These are phyloP conservation scores for Pezicula neosporulosa DNA, from an alignment of 2,329 filamentous ascomycete species.

Conservation along the genomic window DNA sequence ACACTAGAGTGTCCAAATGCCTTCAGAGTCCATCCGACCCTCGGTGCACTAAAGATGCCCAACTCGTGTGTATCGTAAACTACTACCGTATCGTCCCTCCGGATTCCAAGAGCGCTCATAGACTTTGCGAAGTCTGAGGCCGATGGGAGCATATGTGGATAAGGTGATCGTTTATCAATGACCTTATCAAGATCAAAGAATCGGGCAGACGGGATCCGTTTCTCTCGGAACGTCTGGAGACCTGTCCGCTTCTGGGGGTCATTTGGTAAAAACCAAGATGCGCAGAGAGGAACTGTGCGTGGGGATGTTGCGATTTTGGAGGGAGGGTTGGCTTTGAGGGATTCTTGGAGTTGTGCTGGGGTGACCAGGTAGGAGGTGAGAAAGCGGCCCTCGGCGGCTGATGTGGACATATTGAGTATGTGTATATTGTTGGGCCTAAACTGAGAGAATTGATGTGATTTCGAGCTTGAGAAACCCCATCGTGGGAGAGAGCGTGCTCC, in stretches of 20 bases:
- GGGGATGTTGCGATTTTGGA: slow-evolving; percentile 78
- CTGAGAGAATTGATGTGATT: slow-evolving; percentile 9
- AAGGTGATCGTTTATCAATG: slow-evolving; percentile 82
- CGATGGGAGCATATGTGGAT: slow-evolving; percentile 93
- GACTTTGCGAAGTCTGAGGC: slow-evolving; percentile 78
- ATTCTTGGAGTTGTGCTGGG: slow-evolving; percentile 76
- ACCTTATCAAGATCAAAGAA: slow-evolving; percentile 97
- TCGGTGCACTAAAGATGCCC: slow-evolving; percentile 90
- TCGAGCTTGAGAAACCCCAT: slow-evolving; percentile 6
- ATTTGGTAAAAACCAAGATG: slow-evolving; percentile 95
- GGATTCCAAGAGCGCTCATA: slow-evolving; percentile 86
- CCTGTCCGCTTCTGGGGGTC: slow-evolving; percentile 68
- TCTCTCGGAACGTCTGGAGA: slow-evolving; percentile 73
- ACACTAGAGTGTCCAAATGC: slow-evolving; percentile 88
- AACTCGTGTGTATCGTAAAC: slow-evolving; percentile 91
- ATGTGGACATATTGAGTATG: slow-evolving; percentile 31
- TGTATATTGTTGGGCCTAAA: slow-evolving; percentile 9
- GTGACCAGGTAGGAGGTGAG: slow-evolving; percentile 85
- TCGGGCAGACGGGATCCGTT: slow-evolving; percentile 81
- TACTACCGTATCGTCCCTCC: slow-evolving; percentile 82
- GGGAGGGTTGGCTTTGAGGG: slow-evolving; percentile 77
- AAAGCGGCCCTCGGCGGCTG: slow-evolving; percentile 31
- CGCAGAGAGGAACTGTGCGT: slow-evolving; percentile 84
- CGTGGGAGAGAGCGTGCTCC: slow-evolving; percentile 5
- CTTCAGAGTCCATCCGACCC: slow-evolving; percentile 89